Conservation (phyloP, 352 stramenopile species). For the Phytophthora citricola region DNA sequence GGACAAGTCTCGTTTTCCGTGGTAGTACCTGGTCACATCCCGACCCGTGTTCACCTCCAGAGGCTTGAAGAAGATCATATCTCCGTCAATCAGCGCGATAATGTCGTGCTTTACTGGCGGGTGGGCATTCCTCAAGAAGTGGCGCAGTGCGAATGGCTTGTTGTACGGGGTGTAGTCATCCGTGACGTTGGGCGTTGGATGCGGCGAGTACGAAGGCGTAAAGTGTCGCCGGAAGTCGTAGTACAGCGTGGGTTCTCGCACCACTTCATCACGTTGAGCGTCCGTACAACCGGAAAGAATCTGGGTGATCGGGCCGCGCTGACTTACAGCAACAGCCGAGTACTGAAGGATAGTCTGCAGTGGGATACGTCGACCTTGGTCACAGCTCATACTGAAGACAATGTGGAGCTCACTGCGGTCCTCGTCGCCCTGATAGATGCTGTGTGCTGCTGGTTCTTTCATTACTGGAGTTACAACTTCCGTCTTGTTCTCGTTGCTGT, state of each 20-base stretch:
- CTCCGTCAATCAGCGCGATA: conserved; percentile 46
- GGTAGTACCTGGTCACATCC: conserved; percentile 51
- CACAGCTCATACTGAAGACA: conserved; percentile 64
- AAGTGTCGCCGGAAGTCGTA: conserved; percentile 65
- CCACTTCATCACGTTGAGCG: conserved; percentile 26
- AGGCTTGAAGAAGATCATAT: conserved; percentile 54
- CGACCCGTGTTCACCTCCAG: conserved; percentile 53
- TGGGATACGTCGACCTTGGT: conserved; percentile 44
- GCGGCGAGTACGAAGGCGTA: conserved; percentile 50
- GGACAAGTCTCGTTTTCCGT: conserved; percentile 33
- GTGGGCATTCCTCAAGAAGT: conserved; percentile 56
- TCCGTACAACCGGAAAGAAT: conserved; percentile 56
- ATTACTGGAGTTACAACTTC: not conserved
- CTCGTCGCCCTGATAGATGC: conserved; percentile 34
- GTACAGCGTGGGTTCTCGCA: conserved; percentile 56
- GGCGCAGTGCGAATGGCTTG: conserved; percentile 58
- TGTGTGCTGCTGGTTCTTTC: conserved; percentile 7
- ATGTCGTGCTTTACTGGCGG: conserved; percentile 47
- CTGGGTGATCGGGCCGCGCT: conserved; percentile 59
- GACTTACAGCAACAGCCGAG: conserved; percentile 43
- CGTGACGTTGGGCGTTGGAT: conserved; percentile 44
- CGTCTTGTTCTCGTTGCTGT: conserved; percentile 1
- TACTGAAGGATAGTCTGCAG: conserved; percentile 56
- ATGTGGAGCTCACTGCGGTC: conserved; percentile 53
- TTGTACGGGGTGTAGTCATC: conserved; percentile 64